A percentile compares a stretch with the other conserved stretches of the same genome.
These are phyloP conservation scores for Carex myosuroides DNA, from an alignment of 176 grass and related monocot genomes.

Conservation along the genomic window DNA sequence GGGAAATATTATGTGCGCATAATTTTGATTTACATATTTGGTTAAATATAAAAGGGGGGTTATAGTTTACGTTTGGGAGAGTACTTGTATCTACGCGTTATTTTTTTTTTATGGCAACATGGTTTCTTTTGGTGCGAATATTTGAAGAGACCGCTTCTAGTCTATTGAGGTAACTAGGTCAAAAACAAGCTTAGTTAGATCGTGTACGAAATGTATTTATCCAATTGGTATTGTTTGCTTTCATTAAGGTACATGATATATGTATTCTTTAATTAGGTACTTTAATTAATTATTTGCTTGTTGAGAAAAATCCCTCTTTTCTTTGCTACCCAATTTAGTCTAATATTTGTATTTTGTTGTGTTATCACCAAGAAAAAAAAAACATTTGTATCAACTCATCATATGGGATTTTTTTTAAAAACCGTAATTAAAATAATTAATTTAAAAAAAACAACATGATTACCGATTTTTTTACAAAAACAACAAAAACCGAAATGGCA, in stretches of 20 bases:
- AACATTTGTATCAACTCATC: no score
- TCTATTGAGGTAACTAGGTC: background rate
- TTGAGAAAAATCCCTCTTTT: no score
- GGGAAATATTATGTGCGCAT: background rate
- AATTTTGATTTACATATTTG: background rate
- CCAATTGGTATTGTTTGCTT: background rate
- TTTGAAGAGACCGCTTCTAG: background rate
- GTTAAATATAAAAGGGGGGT: background rate
- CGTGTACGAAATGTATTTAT: background rate
- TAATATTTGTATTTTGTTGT: no score
- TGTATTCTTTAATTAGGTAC: no score
- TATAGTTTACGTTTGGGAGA: background rate
- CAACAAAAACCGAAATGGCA: no score
- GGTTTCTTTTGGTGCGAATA: background rate
- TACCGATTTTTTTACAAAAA: no score
- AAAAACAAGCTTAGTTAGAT: background rate
- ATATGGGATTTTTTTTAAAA: no score
- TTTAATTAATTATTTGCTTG: no score
- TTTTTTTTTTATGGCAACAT: background rate
- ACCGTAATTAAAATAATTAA: no score
- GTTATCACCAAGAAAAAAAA: no score
- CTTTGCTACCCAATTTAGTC: no score
- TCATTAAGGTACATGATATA: background rate
- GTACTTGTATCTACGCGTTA: background rate
- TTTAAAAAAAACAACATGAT: no score